These are phyloP conservation scores for Kwoniella mangroviensis DNA, from an alignment of 768 basidiomycete genomes.

Conservation along the genomic window DNA sequence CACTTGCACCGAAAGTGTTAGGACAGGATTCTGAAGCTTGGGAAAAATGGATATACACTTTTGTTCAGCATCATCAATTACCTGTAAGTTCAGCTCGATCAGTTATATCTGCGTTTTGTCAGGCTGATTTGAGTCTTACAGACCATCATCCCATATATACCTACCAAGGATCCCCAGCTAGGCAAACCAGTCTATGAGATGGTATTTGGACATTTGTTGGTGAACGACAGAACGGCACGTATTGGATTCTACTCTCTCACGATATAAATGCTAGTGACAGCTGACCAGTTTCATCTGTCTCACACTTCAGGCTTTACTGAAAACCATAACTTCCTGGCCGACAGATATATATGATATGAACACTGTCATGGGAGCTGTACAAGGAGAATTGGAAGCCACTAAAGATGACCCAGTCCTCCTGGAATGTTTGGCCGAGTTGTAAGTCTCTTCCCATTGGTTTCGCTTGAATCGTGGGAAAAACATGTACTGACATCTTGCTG, in stretches of 20 bases:
- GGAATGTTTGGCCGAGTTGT: constrained; percentile 93
- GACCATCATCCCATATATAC: constrained; percentile 87
- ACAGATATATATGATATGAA: constrained; percentile 83
- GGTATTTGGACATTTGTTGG: constrained; percentile 84
- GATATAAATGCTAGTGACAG: not conserved
- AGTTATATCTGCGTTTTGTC: not conserved
- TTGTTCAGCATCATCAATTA: constrained; percentile 77
- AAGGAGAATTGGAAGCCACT: constrained; percentile 71
- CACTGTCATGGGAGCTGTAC: constrained; percentile 86
- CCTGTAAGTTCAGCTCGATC: constrained; percentile 63
- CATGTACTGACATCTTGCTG: constrained; percentile 1
- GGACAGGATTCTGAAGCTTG: constrained; percentile 78
- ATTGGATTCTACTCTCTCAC: not conserved
- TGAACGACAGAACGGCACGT: constrained; percentile 73
- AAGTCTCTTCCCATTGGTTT: constrained; percentile 38
- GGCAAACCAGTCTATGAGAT: constrained; percentile 89
- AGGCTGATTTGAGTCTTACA: constrained; percentile 51
- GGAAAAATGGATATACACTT: constrained; percentile 94
- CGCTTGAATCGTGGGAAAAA: not conserved
- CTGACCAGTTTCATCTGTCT: not conserved
- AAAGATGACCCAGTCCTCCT: constrained; percentile 73
- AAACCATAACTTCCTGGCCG: constrained; percentile 87
- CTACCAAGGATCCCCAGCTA: constrained; percentile 78
- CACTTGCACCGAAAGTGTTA: constrained; percentile 82
- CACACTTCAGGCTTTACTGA: constrained; percentile 67